Evolutionary conservation across 1,284 basidiomycete species (phyloP).

Genomic region (Malassezia psittaci): DNA sequence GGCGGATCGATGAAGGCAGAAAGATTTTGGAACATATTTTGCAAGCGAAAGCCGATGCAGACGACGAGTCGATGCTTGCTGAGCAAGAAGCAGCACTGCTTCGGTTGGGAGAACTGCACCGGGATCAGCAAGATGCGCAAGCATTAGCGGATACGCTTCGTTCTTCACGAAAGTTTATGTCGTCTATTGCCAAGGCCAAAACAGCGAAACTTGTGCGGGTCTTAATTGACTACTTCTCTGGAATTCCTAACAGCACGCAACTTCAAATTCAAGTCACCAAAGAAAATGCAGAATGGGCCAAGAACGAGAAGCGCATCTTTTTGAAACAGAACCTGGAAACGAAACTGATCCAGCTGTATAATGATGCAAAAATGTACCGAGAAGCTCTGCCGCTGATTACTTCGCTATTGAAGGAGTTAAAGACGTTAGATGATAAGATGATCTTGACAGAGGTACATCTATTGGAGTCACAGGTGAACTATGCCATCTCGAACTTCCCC

Average conservation of each 20-base stretch:
- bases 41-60: slow-evolving; percentile 14
- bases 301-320: slow-evolving; percentile 83
- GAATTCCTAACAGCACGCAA: slow-evolving; percentile 64
- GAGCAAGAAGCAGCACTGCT: slow-evolving; percentile 79
- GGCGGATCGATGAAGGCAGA: slow-evolving; percentile 28
- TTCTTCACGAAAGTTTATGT: slow-evolving; percentile 78
- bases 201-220: slow-evolving; percentile 83
- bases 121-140: slow-evolving; percentile 74
- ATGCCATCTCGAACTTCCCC: slow-evolving; percentile 78
- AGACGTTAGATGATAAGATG: slow-evolving; percentile 92
- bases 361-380: slow-evolving; percentile 68
- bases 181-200: slow-evolving; percentile 91
- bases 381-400: slow-evolving; percentile 74
- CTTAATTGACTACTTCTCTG: slow-evolving; percentile 74
- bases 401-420: slow-evolving; percentile 73
- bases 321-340: slow-evolving; percentile 88
- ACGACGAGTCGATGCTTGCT: slow-evolving; percentile 58
- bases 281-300: slow-evolving; percentile 90
- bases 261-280: slow-evolving; percentile 76
- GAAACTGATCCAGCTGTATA: slow-evolving; percentile 69
- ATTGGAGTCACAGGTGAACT: slow-evolving; percentile 79
- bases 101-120: slow-evolving; percentile 75
- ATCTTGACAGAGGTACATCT: slow-evolving; percentile 93
- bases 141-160: slow-evolving; percentile 79
- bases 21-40: slow-evolving; percentile 38